Conservation (phyloP, 202 grass and related monocot genomes). For the Hordeum pubiflorum region DNA sequence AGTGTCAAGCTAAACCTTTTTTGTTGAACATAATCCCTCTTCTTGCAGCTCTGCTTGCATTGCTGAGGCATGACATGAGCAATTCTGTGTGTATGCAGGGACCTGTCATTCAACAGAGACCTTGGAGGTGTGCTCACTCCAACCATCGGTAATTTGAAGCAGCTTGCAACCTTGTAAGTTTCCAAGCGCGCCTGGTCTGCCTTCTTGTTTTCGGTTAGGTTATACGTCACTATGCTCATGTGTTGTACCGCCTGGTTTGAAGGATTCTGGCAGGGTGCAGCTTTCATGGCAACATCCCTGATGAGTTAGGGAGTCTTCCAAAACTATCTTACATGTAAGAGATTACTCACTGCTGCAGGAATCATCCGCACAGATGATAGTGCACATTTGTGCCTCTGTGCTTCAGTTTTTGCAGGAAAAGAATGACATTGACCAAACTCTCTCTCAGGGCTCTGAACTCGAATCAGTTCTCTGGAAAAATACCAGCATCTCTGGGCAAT, state of each 20-base stretch:
- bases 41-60: not conserved
- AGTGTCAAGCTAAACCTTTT: not conserved
- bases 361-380: not conserved
- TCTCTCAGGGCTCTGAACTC: conserved; percentile 73
- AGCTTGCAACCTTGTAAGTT: conserved; percentile 75
- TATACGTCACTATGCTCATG: not conserved
- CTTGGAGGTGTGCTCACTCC: conserved; percentile 52
- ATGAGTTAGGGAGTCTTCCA: conserved; percentile 54
- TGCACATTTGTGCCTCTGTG: not conserved
- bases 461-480: conserved; percentile 66
- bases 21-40: not conserved
- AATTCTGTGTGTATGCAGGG: conserved; percentile 40
- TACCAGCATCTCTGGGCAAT: conserved; percentile 75
- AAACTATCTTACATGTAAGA: conserved; percentile 73
- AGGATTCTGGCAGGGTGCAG: conserved; percentile 83
- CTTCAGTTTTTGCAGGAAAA: not conserved
- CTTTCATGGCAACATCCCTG: conserved; percentile 67
- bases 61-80: not conserved
- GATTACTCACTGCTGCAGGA: not conserved
- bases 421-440: not conserved
- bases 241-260: conserved; percentile 6
- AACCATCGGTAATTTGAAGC: conserved; percentile 65
- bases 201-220: not conserved
- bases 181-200: not conserved
- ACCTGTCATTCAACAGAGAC: conserved; percentile 67